These are phyloP conservation scores for Pestalotiopsis sp. DNA, from an alignment of 2,329 filamentous ascomycete species.

Conservation along the genomic window DNA sequence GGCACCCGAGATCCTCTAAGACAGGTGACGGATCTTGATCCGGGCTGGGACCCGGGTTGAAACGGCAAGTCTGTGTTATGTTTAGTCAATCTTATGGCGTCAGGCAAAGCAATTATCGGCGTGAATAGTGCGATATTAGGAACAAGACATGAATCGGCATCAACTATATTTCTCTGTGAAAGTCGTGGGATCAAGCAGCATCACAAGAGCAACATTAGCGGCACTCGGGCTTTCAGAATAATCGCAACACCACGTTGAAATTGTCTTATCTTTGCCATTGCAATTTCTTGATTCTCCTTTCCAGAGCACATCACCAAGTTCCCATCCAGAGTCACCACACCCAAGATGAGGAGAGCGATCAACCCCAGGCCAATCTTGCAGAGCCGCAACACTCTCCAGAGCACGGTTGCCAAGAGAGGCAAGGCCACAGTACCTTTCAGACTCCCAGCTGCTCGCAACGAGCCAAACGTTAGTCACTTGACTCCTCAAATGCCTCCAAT, in stretches of 20 bases:
- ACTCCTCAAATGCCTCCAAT: not conserved
- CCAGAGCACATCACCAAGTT: not conserved
- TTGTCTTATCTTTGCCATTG: not conserved
- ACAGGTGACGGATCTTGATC: not conserved
- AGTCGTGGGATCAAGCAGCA: not conserved
- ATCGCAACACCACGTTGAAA: not conserved
- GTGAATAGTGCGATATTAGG: not conserved
- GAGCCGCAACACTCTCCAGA: not conserved
- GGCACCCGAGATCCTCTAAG: not conserved
- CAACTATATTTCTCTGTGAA: not conserved
- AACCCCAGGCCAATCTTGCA: not conserved
- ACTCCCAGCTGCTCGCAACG: conserved; percentile 3
- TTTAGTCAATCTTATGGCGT: not conserved
- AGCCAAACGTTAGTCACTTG: not conserved
- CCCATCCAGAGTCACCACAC: not conserved
- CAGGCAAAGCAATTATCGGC: not conserved
- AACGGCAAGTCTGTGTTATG: not conserved
- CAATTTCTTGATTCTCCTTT: not conserved
- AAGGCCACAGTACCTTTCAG: conserved; percentile 1
- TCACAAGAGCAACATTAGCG: not conserved
- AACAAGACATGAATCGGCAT: not conserved
- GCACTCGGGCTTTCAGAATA: not conserved
- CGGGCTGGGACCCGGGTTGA: not conserved
- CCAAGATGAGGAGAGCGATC: not conserved
- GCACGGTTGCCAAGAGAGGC: not conserved